Conservation (phyloP, 202 grass and related monocot genomes). For the Zizania palustris region DNA sequence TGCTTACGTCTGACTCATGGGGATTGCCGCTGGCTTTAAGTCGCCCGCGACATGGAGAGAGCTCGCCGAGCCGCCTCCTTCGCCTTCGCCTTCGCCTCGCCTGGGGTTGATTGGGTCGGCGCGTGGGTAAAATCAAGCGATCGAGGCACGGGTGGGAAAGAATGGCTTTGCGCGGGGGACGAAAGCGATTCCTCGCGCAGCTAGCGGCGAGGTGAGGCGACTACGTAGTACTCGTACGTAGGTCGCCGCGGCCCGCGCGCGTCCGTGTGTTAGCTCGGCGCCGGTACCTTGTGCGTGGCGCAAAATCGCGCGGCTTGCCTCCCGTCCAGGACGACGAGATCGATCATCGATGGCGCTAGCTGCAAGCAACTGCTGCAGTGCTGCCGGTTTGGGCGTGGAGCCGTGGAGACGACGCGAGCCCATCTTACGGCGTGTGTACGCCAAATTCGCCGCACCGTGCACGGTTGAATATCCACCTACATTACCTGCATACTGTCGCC, state of each 20-base stretch:
- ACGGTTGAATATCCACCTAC: no score
- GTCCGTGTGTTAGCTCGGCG: not conserved
- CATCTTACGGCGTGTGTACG: no score
- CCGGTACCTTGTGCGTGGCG: constrained; percentile 58
- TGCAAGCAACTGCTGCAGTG: constrained; percentile 17
- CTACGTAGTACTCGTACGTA: not conserved
- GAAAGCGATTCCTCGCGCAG: constrained; percentile 64
- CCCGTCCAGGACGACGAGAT: constrained; percentile 45
- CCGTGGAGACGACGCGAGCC: no score
- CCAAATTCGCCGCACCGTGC: no score
- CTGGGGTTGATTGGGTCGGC: constrained; percentile 4
- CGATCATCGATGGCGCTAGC: constrained; percentile 5
- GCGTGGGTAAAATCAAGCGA: not conserved
- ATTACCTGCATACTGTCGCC: no score
- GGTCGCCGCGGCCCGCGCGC: not conserved
- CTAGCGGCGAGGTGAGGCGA: not conserved
- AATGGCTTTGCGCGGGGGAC: constrained; percentile 65
- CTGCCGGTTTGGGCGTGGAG: not conserved
- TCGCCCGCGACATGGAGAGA: not conserved
- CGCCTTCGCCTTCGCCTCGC: no score
- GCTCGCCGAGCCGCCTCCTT: not conserved
- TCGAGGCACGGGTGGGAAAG: constrained; percentile 66
- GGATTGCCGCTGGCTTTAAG: constrained; percentile 23
- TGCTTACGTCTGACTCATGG: constrained; percentile 8
- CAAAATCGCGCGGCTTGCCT: constrained; percentile 58